Conservation (phyloP, 2,329 filamentous ascomycete species). For the Verticillium albo-atrum region DNA sequence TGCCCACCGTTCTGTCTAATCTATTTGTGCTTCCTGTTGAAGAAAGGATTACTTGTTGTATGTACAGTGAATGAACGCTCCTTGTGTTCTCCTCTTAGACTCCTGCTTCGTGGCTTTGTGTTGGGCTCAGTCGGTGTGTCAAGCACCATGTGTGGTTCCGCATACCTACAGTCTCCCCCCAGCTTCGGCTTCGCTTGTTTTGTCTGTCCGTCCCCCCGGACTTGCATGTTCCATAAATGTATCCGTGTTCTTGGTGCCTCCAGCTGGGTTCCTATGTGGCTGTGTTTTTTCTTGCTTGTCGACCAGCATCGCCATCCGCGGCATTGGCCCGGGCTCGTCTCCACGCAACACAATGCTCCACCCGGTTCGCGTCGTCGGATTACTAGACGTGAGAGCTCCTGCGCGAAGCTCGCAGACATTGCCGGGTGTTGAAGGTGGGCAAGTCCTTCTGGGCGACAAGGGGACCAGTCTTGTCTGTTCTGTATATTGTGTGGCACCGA, state of each 20-base stretch:
- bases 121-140: not conserved
- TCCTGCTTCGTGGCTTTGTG: not conserved
- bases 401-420: not conserved
- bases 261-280: conserved; percentile 6
- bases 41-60: not conserved
- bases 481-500: no score
- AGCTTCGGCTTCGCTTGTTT: conserved; percentile 3
- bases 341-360: conserved; percentile 1
- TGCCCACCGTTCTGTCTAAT: conserved; percentile 1
- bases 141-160: conserved; percentile 2
- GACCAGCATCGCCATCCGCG: not conserved
- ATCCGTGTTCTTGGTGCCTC: conserved; percentile 2
- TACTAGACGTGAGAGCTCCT: conserved; percentile 4
- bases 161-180: not conserved
- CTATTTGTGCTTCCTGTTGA: not conserved
- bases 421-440: no score
- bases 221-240: not conserved
- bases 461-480: no score
- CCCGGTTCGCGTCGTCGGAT: not conserved
- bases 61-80: not conserved
- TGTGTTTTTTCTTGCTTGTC: not conserved
- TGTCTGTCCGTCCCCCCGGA: conserved; percentile 5
- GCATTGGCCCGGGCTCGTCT: not conserved
- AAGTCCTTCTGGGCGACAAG: no score
- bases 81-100: not conserved